These are phyloP conservation scores for Cutaneotrichosporon spelunceum DNA, from an alignment of 1,284 basidiomycete species.

Conservation along the genomic window DNA sequence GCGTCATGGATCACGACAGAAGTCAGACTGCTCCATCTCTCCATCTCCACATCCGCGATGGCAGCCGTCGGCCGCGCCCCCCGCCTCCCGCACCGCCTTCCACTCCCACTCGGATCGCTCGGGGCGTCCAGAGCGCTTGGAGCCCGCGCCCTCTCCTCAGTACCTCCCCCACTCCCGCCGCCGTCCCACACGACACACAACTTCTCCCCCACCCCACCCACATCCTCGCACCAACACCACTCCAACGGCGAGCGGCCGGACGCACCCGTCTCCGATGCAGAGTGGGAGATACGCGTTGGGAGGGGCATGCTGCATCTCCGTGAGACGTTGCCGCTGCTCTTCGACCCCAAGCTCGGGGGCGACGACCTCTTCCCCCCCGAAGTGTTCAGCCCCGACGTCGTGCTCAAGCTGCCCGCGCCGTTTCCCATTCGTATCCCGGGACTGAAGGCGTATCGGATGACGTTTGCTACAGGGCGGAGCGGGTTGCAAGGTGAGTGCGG, in stretches of 20 bases:
- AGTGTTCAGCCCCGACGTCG: conserved; percentile 43
- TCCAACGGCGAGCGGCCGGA: conserved; percentile 24
- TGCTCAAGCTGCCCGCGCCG: conserved; percentile 44
- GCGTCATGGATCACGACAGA: neutral
- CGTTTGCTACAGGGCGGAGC: conserved; percentile 45
- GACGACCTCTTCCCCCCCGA: conserved; percentile 45
- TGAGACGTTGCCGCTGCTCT: conserved; percentile 47
- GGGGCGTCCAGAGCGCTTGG: no score
- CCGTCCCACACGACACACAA: neutral
- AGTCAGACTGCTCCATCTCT: neutral
- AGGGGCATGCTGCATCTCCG: conserved; percentile 49
- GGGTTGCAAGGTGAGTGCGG: conserved; percentile 47
- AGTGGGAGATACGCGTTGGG: conserved; percentile 50
- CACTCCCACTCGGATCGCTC: no score
- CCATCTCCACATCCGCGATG: neutral
- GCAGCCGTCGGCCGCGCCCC: neutral
- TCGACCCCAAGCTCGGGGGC: conserved; percentile 26
- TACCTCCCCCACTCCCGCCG: neutral
- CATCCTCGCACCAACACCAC: neutral
- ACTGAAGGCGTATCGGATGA: conserved; percentile 43
- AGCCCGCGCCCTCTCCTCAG: neutral
- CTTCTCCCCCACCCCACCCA: neutral
- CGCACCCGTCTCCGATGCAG: conserved; percentile 46
- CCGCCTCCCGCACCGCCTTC: neutral
- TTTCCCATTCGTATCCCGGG: conserved; percentile 48